Evolutionary conservation across 2,329 filamentous ascomycete species (phyloP), one percentile per base, ranked within the genome.

Genomic region (Bipolaris victoriae): DNA sequence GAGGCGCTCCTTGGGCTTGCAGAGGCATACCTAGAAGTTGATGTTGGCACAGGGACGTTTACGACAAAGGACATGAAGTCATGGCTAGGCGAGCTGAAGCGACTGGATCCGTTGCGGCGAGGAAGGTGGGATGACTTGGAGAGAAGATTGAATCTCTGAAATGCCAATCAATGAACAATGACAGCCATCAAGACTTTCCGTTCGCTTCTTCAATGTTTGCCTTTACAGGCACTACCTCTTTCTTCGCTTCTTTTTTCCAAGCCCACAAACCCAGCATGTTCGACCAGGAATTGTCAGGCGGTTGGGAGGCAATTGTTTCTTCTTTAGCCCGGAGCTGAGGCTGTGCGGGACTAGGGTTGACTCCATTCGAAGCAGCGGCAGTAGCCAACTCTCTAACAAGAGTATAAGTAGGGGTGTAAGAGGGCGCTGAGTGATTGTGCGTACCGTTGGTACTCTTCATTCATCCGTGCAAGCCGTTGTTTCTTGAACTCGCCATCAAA

Each of bases 1-100:
- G 91, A 96, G 76, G 89, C 89, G 5, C 80, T 98, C 49, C 82
- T 98, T 22, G 86, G 91, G 61, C 92, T 91, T 70, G 88, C 88
- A 1, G 71, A 88, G 31, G 75, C 90, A n/a, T 82, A 81, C 53
- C 69, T 90, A 58, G 82, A 83, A 66, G 58, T 81, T 6, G 77
- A 78, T 22, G 72, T 70, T 10, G 75, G 71, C 1, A 77, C 74
- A n/a, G 69, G 71, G 31, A 60, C 63, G n/a, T 71, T 79, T 31
- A 77, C 72, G 76, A 78, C 76, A 68, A 78, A 44, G 50, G 77
- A 82, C 55, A 80, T 84, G 74, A 73, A 67, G 37, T 64, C 47
- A 43, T 86, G 78, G 90, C 76, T 96, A 31, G 78, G 77, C 15
- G 85, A 86, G 71, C 73, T 96, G 68, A 85, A 84, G 70, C 80